Percentiles rank a stretch among this genome's conserved stretches.
Evolutionary conservation across 2,329 filamentous ascomycete genomes (phyloP).

Genomic region (Fragosphaeria purpurea): DNA sequence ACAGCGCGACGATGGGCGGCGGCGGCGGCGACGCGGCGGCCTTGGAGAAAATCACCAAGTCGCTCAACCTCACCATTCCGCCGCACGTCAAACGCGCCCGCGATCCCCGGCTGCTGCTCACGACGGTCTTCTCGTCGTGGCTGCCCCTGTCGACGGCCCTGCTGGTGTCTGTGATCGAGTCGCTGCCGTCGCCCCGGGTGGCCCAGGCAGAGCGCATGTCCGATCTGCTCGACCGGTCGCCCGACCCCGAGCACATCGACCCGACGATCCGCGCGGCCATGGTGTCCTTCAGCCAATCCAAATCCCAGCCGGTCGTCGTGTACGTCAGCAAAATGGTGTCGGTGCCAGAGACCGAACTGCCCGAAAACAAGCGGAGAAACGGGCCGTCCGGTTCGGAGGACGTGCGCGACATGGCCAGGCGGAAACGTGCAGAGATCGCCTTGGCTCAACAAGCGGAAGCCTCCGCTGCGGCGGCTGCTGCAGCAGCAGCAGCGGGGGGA

Average conservation of each 20-base stretch:
- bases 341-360: slow-evolving; percentile 82
- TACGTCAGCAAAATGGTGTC: slow-evolving; percentile 99
- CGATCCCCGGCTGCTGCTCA: slow-evolving; percentile 75
- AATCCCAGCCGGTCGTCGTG: slow-evolving; percentile 71
- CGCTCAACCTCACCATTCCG: slow-evolving; percentile 71
- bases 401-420: slow-evolving; percentile 74
- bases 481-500: neutral
- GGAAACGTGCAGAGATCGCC: slow-evolving; percentile 82
- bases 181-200: slow-evolving; percentile 69
- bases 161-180: slow-evolving; percentile 87
- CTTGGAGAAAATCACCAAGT: slow-evolving; percentile 92
- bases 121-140: slow-evolving; percentile 81
- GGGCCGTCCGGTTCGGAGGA: slow-evolving; percentile 79
- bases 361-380: slow-evolving; percentile 64
- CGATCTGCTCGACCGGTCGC: slow-evolving; percentile 67
- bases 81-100: slow-evolving; percentile 75
- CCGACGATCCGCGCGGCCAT: slow-evolving; percentile 67
- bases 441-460: slow-evolving; percentile 52
- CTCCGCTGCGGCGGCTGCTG: slow-evolving; percentile 9
- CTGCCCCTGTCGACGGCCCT: slow-evolving; percentile 85
- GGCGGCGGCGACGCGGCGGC: slow-evolving; percentile 69
- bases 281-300: slow-evolving; percentile 62
- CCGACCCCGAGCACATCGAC: slow-evolving; percentile 63
- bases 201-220: slow-evolving; percentile 77
- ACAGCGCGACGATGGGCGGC: slow-evolving; percentile 78